Evolutionary conservation across 345 rosid species (phyloP), one percentile per base, ranked within the genome.

Genomic region (Aurinia saxatilis): DNA sequence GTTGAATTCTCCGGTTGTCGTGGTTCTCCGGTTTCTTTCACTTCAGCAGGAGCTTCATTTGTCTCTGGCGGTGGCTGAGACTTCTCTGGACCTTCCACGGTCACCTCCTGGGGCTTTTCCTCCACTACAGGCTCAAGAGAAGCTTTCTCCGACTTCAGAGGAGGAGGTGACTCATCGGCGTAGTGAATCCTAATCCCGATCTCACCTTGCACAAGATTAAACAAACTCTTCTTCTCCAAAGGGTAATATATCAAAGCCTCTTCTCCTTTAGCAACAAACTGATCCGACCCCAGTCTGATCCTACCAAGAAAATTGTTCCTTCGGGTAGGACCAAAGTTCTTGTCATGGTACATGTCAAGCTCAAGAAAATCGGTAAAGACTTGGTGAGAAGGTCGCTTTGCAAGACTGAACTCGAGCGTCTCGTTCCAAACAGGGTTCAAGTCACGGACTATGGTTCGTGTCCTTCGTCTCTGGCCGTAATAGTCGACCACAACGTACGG

Each of bases 241-340:
- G 79, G 73, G 58, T 84, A 91, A 59, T 86, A 88, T 39, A 91
- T 86, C 54, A 88, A 63, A 8, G 92, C 96, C 55, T 88, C 98
- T 47, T 88, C 96, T 6, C 98, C 98, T 67, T 79, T 79, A 34
- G 61, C 72, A n/a, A 86, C 96, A 27, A 88, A 91, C 80, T 88
- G 96, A 17, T 71, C 66, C 0, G 87, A 82, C 35, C 80, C 80
- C 57, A 91, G 60, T 55, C 77, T 67, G 15, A 88, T 71, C 66
- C 95, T 74, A 5, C 98, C 98, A 1, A 91, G 80, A 68, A 69
- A 83, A 21, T 78, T 79, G 63, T 76, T 80, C 67, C 98, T 75
- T 29, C 78, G 52, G 0, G 96, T 91, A 0, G 80, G 95, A 3
- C 98, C 96, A 34, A 75, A 65, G 57, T 59, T 78, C 80, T 78